Evolutionary conservation across 768 basidiomycete species (phyloP).

Genomic region (Hydnomerulius pinastri): DNA sequence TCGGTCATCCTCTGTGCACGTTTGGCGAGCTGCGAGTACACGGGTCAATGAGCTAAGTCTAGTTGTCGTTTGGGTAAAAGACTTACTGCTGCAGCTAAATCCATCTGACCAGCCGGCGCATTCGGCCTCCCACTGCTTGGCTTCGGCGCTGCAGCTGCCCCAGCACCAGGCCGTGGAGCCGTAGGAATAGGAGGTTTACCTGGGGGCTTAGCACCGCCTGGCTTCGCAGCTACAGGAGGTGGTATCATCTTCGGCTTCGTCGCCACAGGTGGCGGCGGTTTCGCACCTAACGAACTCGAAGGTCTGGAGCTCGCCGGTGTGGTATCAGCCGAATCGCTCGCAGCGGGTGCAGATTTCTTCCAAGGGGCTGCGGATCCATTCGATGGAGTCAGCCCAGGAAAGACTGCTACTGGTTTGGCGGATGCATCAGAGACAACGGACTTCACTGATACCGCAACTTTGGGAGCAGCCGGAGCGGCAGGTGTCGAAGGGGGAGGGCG

Average conservation of each 20-base stretch:
- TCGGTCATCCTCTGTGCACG: constrained; percentile 69
- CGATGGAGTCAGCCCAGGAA: constrained; percentile 69
- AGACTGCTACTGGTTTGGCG: constrained; percentile 82
- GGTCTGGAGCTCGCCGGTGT: constrained; percentile 53
- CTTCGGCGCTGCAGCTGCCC: constrained; percentile 37
- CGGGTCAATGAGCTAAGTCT: background rate
- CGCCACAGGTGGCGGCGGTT: constrained; percentile 60
- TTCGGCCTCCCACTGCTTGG: constrained; percentile 42
- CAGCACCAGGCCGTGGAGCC: constrained; percentile 51
- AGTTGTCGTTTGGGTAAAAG: background rate
- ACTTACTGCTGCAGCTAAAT: constrained; percentile 81
- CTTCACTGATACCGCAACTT: constrained; percentile 36
- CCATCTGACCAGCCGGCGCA: constrained; percentile 64
- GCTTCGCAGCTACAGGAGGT: constrained; percentile 58
- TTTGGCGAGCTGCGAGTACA: constrained; percentile 61
- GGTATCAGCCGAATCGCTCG: constrained; percentile 34
- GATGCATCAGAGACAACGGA: constrained; percentile 56
- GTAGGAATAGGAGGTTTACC: constrained; percentile 66
- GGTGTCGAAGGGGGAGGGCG: constrained; percentile 48
- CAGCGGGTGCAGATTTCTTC: constrained; percentile 56
- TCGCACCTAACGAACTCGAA: constrained; percentile 48
- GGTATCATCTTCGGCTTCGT: constrained; percentile 66
- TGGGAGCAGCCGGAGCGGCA: constrained; percentile 36
- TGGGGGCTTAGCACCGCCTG: constrained; percentile 47
- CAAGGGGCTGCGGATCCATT: constrained; percentile 75